Percentiles rank a stretch among this genome's conserved stretches.
phyloP scores from a whole-genome alignment of 2,329 filamentous ascomycete species.

The Fusarium temperatum region DNA sequence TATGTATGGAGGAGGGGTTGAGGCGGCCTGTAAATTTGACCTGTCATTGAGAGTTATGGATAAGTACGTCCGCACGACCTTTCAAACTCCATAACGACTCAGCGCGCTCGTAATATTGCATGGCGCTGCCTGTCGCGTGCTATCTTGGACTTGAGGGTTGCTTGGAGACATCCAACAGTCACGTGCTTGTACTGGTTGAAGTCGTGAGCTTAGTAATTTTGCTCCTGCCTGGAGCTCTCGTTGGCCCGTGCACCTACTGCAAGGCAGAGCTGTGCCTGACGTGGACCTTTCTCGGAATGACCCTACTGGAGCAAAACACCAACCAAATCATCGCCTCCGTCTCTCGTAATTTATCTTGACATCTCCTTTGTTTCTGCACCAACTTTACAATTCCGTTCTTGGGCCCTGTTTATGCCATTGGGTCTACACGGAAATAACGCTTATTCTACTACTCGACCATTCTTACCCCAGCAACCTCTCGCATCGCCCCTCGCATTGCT shows the following conservation, averaged over 20 bases:
- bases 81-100: neutral
- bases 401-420: constrained; percentile 35
- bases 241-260: constrained; percentile 42
- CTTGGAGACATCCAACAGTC: neutral
- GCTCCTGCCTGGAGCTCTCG: constrained; percentile 36
- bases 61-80: neutral
- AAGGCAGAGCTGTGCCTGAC: constrained; percentile 58
- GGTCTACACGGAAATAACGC: constrained; percentile 32
- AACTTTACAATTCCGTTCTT: constrained; percentile 5
- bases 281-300: constrained; percentile 52
- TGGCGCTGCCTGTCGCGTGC: constrained; percentile 1
- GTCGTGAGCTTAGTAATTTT: constrained; percentile 34
- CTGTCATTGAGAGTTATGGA: too few relatives aligned
- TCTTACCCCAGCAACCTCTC: constrained; percentile 24
- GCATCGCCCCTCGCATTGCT: constrained; percentile 31
- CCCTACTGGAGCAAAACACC: constrained; percentile 44
- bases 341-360: constrained; percentile 21
- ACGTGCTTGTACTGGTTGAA: neutral
- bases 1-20: neutral
- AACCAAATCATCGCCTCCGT: constrained; percentile 28
- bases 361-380: constrained; percentile 14
- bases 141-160: neutral
- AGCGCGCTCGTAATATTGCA: neutral
- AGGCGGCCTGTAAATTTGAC: neutral
- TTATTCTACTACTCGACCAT: constrained; percentile 21